Evolutionary conservation across 2,329 filamentous ascomycete genomes (phyloP).

Genomic region (Raffaelea deltoideospora): DNA sequence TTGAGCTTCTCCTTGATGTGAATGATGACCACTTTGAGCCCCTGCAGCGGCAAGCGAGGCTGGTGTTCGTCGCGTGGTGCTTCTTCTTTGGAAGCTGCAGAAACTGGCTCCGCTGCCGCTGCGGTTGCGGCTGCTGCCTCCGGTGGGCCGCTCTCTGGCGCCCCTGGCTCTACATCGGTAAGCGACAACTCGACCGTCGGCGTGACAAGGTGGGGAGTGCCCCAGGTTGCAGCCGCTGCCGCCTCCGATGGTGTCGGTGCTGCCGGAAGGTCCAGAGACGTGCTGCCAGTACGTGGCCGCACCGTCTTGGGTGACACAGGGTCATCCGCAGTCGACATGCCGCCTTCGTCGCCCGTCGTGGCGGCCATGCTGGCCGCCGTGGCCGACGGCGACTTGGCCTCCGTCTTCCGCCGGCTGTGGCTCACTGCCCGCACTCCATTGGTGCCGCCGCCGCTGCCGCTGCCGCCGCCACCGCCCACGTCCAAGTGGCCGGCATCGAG

Average conservation of each 20-base stretch:
- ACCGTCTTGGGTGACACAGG: slow-evolving; percentile 37
- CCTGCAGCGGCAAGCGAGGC: slow-evolving; percentile 36
- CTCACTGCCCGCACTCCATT: slow-evolving; percentile 1
- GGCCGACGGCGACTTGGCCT: background rate
- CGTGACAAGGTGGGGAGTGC: slow-evolving; percentile 30
- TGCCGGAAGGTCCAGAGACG: slow-evolving; percentile 4
- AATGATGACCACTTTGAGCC: slow-evolving; percentile 72
- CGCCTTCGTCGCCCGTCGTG: slow-evolving; percentile 16
- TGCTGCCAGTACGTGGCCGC: slow-evolving; percentile 13
- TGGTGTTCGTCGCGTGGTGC: no score
- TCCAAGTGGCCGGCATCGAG: slow-evolving; percentile 15
- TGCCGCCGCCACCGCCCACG: no score
- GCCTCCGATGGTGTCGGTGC: slow-evolving; percentile 1
- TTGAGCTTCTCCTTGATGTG: slow-evolving; percentile 79
- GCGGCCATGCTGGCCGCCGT: background rate
- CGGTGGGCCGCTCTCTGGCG: slow-evolving; percentile 2
- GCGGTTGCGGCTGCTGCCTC: slow-evolving; percentile 1
- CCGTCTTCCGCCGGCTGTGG: slow-evolving; percentile 7
- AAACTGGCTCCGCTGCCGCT: no score
- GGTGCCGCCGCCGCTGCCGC: slow-evolving; percentile 1
- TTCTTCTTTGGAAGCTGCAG: no score
- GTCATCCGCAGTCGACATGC: no score
- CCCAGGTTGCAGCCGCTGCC: slow-evolving; percentile 12
- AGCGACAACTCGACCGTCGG: slow-evolving; percentile 28
- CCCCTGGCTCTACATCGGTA: background rate